phyloP scores from a whole-genome alignment of 768 basidiomycete genomes.

The Cystobasidium ongulense region DNA sequence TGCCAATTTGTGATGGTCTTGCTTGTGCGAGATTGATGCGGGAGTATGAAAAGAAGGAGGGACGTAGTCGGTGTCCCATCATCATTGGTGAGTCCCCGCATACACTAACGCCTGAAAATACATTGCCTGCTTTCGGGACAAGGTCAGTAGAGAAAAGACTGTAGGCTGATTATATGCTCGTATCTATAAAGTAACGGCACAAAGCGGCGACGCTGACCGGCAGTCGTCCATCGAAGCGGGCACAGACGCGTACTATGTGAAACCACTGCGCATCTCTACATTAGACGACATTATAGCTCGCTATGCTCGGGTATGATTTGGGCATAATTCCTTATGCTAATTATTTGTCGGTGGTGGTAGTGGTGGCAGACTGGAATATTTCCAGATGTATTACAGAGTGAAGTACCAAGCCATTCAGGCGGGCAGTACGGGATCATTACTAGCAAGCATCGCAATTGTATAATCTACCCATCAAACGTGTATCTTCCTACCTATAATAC shows the following conservation, averaged over 20 bases:
- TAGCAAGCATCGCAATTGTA: too few species aligned
- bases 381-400: too few species aligned
- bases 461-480: too few species aligned
- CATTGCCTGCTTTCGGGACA: too few species aligned
- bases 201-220: neutral
- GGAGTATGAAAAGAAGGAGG: neutral
- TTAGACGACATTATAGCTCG: conserved; percentile 2
- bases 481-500: too few species aligned
- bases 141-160: too few species aligned
- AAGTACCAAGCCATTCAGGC: too few species aligned
- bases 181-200: neutral
- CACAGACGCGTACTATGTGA: conserved; percentile 1
- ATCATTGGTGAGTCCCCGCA: neutral
- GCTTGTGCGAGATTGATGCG: neutral
- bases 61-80: neutral
- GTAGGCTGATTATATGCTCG: too few species aligned
- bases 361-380: too few species aligned
- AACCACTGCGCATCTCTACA: neutral
- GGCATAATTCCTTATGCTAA: too few species aligned
- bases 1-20: conserved; percentile 12
- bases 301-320: neutral
- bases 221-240: neutral
- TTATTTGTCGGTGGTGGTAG: too few species aligned
- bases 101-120: neutral
- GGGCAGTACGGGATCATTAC: too few species aligned